phyloP scores from a whole-genome alignment of 1,139 yeast species.

The Diutina ranongensis region DNA sequence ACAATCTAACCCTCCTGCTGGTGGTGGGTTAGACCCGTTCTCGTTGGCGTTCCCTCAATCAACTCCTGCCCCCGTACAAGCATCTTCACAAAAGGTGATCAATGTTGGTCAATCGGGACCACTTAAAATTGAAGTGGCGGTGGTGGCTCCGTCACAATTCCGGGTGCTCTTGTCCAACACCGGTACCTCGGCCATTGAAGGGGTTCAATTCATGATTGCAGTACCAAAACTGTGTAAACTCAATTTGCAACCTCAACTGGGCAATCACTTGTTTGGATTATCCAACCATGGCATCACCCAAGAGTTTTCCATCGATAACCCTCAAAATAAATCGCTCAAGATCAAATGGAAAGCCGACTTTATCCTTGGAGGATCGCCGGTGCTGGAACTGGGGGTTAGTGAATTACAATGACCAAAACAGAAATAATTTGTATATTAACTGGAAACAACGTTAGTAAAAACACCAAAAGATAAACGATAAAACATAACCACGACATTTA shows the following conservation, averaged over 20 bases:
- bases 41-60: conserved; percentile 34
- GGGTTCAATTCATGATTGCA: conserved; percentile 64
- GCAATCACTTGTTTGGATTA: conserved; percentile 34
- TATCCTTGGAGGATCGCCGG: conserved; percentile 29
- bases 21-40: conserved; percentile 35
- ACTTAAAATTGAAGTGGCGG: conserved; percentile 42
- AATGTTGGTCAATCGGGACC: conserved; percentile 36
- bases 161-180: conserved; percentile 33
- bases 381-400: conserved; percentile 48
- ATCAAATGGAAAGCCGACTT: conserved; percentile 75
- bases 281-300: conserved; percentile 49
- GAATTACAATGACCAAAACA: conserved; percentile 17
- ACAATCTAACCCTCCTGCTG: conserved; percentile 22
- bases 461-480: too few relatives aligned
- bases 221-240: conserved; percentile 68
- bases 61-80: conserved; percentile 24
- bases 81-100: conserved; percentile 10
- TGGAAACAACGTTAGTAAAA: too few relatives aligned
- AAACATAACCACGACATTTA: too few relatives aligned
- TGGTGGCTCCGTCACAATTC: conserved; percentile 21
- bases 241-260: conserved; percentile 59
- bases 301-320: conserved; percentile 45
- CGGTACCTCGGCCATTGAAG: conserved; percentile 19
- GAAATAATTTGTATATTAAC: too few relatives aligned
- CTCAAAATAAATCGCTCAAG: conserved; percentile 40